Conservation (phyloP, 1,284 basidiomycete genomes). For the Tilletia horrida region DNA sequence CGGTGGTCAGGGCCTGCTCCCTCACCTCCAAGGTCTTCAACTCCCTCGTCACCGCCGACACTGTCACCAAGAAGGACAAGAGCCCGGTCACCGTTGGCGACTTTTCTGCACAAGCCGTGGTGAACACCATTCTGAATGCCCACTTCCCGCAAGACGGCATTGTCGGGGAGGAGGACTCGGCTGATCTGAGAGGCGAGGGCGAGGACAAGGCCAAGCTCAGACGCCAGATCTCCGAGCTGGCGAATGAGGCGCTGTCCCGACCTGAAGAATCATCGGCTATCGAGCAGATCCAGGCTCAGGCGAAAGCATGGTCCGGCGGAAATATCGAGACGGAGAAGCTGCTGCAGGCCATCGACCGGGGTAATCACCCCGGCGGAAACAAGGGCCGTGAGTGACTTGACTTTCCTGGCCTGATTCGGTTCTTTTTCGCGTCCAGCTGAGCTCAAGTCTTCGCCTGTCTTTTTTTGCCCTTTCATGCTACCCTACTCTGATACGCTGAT, state of each 20-base stretch:
- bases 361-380: conserved; percentile 73
- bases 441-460: not conserved
- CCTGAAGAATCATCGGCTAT: conserved; percentile 56
- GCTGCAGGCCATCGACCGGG: conserved; percentile 79
- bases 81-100: conserved; percentile 80
- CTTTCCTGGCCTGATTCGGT: conserved; percentile 3
- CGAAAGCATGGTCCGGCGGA: not conserved
- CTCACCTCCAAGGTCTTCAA: conserved; percentile 77
- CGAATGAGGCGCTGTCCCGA: conserved; percentile 70
- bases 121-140: conserved; percentile 44
- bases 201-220: conserved; percentile 57
- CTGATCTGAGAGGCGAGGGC: conserved; percentile 61
- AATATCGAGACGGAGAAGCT: conserved; percentile 60
- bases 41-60: conserved; percentile 73
- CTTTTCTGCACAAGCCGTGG: conserved; percentile 51
- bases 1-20: conserved; percentile 80
- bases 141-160: conserved; percentile 83
- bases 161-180: conserved; percentile 91
- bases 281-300: conserved; percentile 52
- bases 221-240: conserved; percentile 73
- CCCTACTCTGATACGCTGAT: not conserved
- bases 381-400: conserved; percentile 66
- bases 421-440: not conserved
- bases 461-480: not conserved
- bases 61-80: conserved; percentile 86